Base-by-base conservation (phyloP, 345 rosid species). In the Hypericum perforatum region DNA sequence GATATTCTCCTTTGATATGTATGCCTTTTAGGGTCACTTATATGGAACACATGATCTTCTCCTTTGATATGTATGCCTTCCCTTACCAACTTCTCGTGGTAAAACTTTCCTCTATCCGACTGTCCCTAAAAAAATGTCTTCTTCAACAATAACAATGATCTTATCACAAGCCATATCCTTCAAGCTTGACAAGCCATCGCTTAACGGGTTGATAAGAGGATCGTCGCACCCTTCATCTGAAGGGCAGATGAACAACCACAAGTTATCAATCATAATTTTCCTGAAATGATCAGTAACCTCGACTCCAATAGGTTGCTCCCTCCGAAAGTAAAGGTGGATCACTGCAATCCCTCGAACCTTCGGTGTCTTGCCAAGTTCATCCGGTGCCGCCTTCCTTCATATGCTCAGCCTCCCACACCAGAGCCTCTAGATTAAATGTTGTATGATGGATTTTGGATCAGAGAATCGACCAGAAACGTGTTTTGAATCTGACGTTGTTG, bases 221-320 rank as follows among this genome's bases (percentile, higher is more conserved):
- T 86, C 85, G 46, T 90, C 97, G 39, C 76, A 70, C 39, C 91
- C 95, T 65, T 71, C 75, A 1, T 74, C 74, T 0, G 89, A 80
- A 1, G 83, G 78, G 11, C 91, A 84, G 16, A 82, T 81, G 9
- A 84, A 82, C 40, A 7, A n/a, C 95, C 97, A 89, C 94, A 94
- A 89, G 16, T 64, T 60, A 16, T 89, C 95, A 12, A 89, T 95
- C 82, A 77, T 67, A 43, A 74, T 49, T 59, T 77, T 86, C 65
- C 85, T 76, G 0, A 48, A 43, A 11, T 0, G 41, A 44, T 89
- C 82, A 0, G 16, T 52, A 4, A 52, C 29, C 73, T 89, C 97
- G 5, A 50, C 63, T 12, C 94, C 85, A 0, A 80, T 78, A 9
- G 86, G 94, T 45, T 74, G 51, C 9, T 68, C 57, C 7, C 63